Evolutionary conservation across 2,329 filamentous ascomycete genomes (phyloP).

Genomic region (Sporothrix globosa): DNA sequence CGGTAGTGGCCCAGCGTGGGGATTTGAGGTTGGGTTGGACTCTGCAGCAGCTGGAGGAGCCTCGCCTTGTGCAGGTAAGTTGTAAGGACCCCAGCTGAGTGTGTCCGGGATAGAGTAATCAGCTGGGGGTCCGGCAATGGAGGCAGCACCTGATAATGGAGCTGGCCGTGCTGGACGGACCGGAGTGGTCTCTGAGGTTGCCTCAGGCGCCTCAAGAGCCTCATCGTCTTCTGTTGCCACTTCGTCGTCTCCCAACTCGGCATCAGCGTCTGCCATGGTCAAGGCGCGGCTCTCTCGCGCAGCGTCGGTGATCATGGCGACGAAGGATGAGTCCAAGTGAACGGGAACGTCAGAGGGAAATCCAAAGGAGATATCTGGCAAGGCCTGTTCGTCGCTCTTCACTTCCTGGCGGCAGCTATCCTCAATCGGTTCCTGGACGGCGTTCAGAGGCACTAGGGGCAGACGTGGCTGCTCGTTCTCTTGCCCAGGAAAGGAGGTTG

Average conservation of each 20-base stretch:
- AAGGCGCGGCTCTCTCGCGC: constrained; percentile 16
- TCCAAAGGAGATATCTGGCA: constrained; percentile 39
- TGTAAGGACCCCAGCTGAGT: constrained; percentile 53
- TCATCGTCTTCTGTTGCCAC: not conserved
- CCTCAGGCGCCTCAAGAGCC: constrained; percentile 4
- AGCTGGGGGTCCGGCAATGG: constrained; percentile 38
- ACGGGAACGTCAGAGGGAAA: constrained; percentile 41
- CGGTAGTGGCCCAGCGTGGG: constrained; percentile 47
- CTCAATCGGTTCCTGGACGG: constrained; percentile 49
- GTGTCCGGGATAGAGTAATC: constrained; percentile 60
- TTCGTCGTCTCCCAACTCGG: not conserved
- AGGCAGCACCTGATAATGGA: not conserved
- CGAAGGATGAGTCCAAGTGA: constrained; percentile 42
- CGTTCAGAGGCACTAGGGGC: constrained; percentile 57
- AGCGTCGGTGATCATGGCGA: constrained; percentile 19
- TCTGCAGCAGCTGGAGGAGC: constrained; percentile 45
- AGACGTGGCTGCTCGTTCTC: constrained; percentile 57
- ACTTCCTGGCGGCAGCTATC: not conserved
- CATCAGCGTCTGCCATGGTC: constrained; percentile 5
- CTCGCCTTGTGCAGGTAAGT: constrained; percentile 47
- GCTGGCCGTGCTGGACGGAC: constrained; percentile 37
- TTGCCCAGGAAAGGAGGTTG: constrained; percentile 46
- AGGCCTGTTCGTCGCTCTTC: not conserved
- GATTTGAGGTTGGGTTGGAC: constrained; percentile 41
- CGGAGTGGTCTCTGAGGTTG: not conserved